phyloP scores from a whole-genome alignment of 371 early-diverging fungal species.

The Mortierella sp. region DNA sequence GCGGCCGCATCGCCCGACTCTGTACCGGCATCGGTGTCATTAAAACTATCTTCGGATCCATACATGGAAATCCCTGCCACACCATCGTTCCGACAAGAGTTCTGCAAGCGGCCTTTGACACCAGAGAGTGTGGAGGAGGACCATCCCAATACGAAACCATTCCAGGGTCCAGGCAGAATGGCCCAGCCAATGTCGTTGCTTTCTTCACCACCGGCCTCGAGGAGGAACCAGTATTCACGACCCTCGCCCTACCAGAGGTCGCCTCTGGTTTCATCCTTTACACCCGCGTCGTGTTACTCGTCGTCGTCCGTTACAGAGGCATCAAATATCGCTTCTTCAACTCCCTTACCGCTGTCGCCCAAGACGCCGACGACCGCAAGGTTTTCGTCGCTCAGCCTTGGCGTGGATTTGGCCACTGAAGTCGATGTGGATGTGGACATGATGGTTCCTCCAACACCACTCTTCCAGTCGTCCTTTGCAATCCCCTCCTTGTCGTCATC shows the following conservation, averaged over 20 bases:
- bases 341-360: constrained; percentile 7
- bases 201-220: not conserved
- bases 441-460: constrained; percentile 42
- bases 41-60: not conserved
- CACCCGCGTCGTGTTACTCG: not conserved
- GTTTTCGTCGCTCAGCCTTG: constrained; percentile 24
- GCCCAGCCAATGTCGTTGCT: constrained; percentile 18
- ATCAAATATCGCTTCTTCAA: no score
- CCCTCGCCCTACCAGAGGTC: constrained; percentile 15
- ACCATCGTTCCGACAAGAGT: constrained; percentile 31
- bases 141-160: constrained; percentile 42
- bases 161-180: constrained; percentile 24
- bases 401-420: not conserved
- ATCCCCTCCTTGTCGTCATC: constrained; percentile 23
- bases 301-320: no score
- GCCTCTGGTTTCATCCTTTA: constrained; percentile 5
- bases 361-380: constrained; percentile 36
- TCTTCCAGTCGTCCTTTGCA: constrained; percentile 33
- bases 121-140: constrained; percentile 25
- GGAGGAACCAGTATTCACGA: not conserved
- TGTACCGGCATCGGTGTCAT: not conserved
- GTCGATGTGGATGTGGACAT: constrained; percentile 13
- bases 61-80: constrained; percentile 18
- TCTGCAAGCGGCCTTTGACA: constrained; percentile 31
- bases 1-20: not conserved